Conservation (phyloP, 2,329 filamentous ascomycete species). For the Colletotrichum sp. region DNA sequence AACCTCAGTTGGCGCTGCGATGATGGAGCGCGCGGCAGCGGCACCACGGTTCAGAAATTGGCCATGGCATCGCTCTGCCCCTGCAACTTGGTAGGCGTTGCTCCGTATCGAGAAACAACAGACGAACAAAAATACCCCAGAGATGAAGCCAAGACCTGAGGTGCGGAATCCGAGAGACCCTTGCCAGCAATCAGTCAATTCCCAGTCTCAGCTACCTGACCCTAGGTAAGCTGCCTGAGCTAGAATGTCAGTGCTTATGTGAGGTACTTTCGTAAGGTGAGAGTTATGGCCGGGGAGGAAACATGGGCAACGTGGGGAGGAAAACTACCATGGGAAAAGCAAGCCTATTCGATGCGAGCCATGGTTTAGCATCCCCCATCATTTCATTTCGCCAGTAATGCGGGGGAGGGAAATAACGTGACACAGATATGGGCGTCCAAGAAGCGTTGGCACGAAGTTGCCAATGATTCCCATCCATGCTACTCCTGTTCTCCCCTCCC, state of each 20-base stretch:
- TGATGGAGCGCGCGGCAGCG: not conserved
- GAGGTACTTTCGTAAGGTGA: not conserved
- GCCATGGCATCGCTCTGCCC: not conserved
- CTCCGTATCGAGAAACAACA: not conserved
- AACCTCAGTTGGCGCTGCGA: not conserved
- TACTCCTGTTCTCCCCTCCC: not conserved
- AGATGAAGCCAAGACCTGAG: not conserved
- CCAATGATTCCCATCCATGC: not conserved
- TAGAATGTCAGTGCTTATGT: not conserved
- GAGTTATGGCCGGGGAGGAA: not conserved
- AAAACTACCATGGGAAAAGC: not conserved
- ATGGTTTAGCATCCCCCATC: not conserved
- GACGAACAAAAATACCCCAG: not conserved
- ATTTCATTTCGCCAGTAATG: slow-evolving; percentile 15
- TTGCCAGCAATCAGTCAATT: not conserved
- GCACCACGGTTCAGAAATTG: not conserved
- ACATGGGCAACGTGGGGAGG: not conserved
- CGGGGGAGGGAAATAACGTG: slow-evolving; percentile 7
- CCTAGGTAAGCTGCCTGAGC: not conserved
- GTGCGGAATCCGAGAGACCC: not conserved
- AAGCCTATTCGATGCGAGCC: not conserved
- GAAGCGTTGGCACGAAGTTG: not conserved
- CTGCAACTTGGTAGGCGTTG: not conserved
- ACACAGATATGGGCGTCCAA: not conserved
- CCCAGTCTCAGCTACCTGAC: not conserved